Evolutionary conservation across 192 early-diverging fungal species (phyloP).

Genomic region (Coemansia sp.): DNA sequence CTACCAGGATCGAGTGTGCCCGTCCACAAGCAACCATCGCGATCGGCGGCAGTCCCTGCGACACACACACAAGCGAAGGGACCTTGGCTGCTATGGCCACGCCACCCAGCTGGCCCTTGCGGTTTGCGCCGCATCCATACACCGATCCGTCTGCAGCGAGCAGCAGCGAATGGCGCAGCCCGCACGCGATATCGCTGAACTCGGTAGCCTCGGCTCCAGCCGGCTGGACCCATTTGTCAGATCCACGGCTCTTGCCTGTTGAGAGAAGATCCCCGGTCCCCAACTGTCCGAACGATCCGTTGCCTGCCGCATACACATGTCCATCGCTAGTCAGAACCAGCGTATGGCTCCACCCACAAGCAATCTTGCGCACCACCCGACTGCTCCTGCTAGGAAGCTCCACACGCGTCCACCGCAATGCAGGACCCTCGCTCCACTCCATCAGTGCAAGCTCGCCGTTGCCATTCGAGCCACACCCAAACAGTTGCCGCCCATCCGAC

Average conservation of each 20-base stretch:
- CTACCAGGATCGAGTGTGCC: slow-evolving; percentile 59
- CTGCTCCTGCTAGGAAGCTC: slow-evolving; percentile 1
- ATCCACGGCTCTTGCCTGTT: neutral
- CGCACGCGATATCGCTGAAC: slow-evolving; percentile 60
- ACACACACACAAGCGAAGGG: slow-evolving; percentile 3
- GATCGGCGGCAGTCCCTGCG: slow-evolving; percentile 34
- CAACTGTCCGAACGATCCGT: slow-evolving; percentile 35
- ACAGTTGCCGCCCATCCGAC: slow-evolving; percentile 12
- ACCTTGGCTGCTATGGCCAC: neutral
- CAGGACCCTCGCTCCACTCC: neutral
- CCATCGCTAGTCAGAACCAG: slow-evolving; percentile 25
- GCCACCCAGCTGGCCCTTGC: slow-evolving; percentile 63
- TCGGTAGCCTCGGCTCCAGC: neutral
- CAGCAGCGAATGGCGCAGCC: slow-evolving; percentile 64
- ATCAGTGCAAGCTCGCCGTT: slow-evolving; percentile 38
- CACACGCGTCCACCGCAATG: slow-evolving; percentile 20
- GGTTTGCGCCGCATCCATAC: slow-evolving; percentile 68
- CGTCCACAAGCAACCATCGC: slow-evolving; percentile 65
- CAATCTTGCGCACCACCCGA: slow-evolving; percentile 11
- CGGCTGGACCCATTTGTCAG: slow-evolving; percentile 3
- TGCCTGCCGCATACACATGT: slow-evolving; percentile 26
- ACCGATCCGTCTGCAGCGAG: slow-evolving; percentile 44
- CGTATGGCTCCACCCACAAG: slow-evolving; percentile 54
- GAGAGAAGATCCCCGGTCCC: slow-evolving; percentile 1
- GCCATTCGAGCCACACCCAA: slow-evolving; percentile 33